Base-by-base conservation (phyloP, 305 asterid species). In the Coffea humblotiana region DNA sequence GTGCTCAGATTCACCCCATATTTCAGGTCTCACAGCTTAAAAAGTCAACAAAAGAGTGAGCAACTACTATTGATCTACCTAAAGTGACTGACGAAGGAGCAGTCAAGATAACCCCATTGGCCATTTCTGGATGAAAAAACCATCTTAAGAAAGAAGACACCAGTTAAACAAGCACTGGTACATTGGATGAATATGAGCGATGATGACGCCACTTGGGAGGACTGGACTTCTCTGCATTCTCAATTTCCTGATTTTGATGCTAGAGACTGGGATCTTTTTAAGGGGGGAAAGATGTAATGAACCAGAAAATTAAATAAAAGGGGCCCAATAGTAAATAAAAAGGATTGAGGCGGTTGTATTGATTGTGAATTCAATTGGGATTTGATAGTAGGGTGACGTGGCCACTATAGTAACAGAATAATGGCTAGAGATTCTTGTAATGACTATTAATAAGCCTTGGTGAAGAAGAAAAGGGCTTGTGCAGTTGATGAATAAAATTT, bases 11-110 rank as follows among this genome's bases (percentile, higher is more conserved):
- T 0, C 72, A 65, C 16, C 79, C 6, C 0, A 58, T 66, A 0
- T 78, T 77, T 3, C 79, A 54, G 27, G 65, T 77, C 1, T 63
- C 78, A 0, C 2, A 35, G 29, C 47, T 74, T 0, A 74, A 80
- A 3, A 35, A 6, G 7, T 32, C 61, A 15, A 3, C 5, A 0
- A 16, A 15, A 18, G 4, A 7, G 0, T 23, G 23, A 0, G 6
- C 0, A 2, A 23, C 0, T 15, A 2, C 8, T 1, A 0, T 0
- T 16, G 8, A 16, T 1, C 8, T 54, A 4, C 23, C 61, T 2
- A 2, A 14, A 54, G 3, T 3, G 0, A 2, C 4, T 5, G 23
- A 54, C 0, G 61, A 54, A 16, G 61, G 6, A 1, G 15, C 7
- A 8, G 8, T 54, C 23, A 3, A 54, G 23, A 1, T 54, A 3